Base-by-base conservation (phyloP, 352 stramenopile genomes). In the Pythium aquatile region DNA sequence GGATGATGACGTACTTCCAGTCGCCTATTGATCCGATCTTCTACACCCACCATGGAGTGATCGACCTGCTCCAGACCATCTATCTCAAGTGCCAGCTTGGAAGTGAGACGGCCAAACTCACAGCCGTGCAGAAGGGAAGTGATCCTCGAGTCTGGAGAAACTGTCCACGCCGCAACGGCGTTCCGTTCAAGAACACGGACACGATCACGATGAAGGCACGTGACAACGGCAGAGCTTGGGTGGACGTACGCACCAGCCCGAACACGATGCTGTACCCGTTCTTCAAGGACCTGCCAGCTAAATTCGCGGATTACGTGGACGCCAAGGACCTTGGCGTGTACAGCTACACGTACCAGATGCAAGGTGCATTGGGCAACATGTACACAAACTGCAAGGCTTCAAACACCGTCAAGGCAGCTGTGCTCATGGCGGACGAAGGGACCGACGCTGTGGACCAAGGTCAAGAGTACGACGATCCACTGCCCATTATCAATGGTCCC, bases 301-400 rank as follows among this genome's bases (percentile, higher is more conserved):
- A 54, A 7, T 85, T 75, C 63, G 51, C 28, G 0, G 70, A 79
- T n/a, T 81, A 82, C 51, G 61, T 84, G 1, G 81, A 88, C 47
- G 72, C 69, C 11, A 83, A 78, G 47, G 74, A 84, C 49, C 55
- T 88, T 26, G 74, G 74, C 2, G 54, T 69, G 17, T 81, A 89
- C 70, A 89, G 73, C 65, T 90, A 88, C 75, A 73, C 75, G 40
- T 89, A 91, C 71, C 40, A 73, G 4, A 66, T 87, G 53, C 78
- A 66, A 10, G 77, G 78, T 2, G 69, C 62, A 7, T 40, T 88
- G 17, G 58, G 61, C n/a, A 82, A 74, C 58, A 78, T 88, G 75
- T 82, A 81, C 44, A 64, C 62, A 8, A 76, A 80, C 47, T 90
- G 81, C 65, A 68, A 70, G 32, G 29, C 33, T 0, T 72, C 77